These are phyloP conservation scores for Diutina catenulata DNA, from an alignment of 1,139 yeast species.

Conservation along the genomic window DNA sequence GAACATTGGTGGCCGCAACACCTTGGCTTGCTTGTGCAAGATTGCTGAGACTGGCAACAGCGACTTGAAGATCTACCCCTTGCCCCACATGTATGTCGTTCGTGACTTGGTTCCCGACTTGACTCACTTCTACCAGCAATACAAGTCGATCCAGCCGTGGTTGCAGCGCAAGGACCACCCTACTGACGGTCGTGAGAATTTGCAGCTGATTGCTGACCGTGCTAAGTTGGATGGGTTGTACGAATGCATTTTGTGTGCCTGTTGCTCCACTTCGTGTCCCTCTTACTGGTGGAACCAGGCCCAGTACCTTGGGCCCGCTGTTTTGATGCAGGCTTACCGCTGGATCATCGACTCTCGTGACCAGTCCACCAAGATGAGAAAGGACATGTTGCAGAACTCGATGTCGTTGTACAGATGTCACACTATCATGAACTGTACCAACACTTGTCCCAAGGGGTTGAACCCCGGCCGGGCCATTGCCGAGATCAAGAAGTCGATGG, in stretches of 20 bases:
- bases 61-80: slow-evolving; percentile 83
- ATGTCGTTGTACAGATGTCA: slow-evolving; percentile 99
- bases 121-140: slow-evolving; percentile 96
- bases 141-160: slow-evolving; percentile 95
- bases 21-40: slow-evolving; percentile 92
- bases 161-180: slow-evolving; percentile 78
- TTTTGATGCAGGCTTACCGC: slow-evolving; percentile 96
- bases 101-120: slow-evolving; percentile 96
- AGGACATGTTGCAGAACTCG: slow-evolving; percentile 85
- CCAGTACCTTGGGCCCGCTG: slow-evolving; percentile 97
- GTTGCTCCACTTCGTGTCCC: slow-evolving; percentile 98
- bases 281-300: slow-evolving; percentile 99
- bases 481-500: slow-evolving; percentile 88
- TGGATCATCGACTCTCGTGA: slow-evolving; percentile 98
- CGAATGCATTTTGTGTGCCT: slow-evolving; percentile 97
- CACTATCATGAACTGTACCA: slow-evolving; percentile 96
- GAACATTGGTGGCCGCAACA: slow-evolving; percentile 97
- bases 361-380: slow-evolving; percentile 72
- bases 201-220: slow-evolving; percentile 88
- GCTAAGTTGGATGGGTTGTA: slow-evolving; percentile 93
- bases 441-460: slow-evolving; percentile 97
- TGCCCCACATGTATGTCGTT: slow-evolving; percentile 97
- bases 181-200: slow-evolving; percentile 84
- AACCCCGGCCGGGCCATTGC: slow-evolving; percentile 98
- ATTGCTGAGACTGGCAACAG: slow-evolving; percentile 70